Conservation (phyloP, 163 green algal species). For the Coccomyxa subellipsoidea region DNA sequence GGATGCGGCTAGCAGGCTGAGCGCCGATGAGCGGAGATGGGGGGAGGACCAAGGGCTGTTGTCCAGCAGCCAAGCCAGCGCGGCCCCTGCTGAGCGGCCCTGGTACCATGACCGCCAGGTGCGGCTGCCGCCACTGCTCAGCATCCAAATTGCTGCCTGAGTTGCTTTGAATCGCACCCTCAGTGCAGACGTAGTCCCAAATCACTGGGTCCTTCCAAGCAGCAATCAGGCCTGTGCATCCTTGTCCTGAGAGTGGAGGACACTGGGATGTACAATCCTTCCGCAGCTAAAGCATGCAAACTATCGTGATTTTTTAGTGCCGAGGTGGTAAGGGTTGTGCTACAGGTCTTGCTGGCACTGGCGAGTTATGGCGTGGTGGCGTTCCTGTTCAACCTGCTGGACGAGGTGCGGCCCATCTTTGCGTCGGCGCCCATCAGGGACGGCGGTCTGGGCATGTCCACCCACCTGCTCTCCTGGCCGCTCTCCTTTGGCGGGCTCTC, state of each 20-base stretch:
- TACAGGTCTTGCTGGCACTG: background rate
- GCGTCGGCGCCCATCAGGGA: background rate
- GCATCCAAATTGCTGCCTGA: too few species aligned
- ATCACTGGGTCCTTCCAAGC: too few species aligned
- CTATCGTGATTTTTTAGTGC: background rate
- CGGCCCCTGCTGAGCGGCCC: background rate
- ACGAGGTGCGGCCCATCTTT: conserved; percentile 13
- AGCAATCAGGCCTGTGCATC: too few species aligned
- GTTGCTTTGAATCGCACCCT: background rate
- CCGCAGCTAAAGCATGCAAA: too few species aligned
- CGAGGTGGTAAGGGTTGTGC: background rate
- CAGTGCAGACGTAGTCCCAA: background rate
- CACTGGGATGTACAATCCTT: too few species aligned
- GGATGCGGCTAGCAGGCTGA: background rate
- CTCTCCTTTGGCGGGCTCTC: conserved; percentile 1
- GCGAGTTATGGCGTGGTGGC: background rate
- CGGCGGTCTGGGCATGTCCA: conserved; percentile 1
- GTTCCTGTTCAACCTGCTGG: conserved; percentile 13
- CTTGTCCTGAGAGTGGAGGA: too few species aligned
- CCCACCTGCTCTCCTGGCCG: background rate
- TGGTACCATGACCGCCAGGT: background rate
- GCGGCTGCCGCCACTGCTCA: too few species aligned
- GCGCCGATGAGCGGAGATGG: background rate
- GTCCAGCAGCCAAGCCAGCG: background rate
- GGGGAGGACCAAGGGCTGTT: background rate